phyloP scores from a whole-genome alignment of 1,284 basidiomycete species.

The Leccinum fallax region DNA sequence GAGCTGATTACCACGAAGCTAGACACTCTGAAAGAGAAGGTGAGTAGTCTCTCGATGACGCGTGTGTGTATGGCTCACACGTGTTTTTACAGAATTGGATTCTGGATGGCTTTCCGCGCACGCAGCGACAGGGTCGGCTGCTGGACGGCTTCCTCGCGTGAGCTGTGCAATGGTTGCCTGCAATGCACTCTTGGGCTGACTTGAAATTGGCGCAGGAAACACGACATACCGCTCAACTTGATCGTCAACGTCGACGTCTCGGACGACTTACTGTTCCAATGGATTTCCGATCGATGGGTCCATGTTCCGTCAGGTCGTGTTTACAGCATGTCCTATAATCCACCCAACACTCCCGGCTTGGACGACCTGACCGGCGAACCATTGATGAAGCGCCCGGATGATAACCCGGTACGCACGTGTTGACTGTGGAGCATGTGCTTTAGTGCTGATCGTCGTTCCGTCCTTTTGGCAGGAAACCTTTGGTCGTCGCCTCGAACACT shows the following conservation, averaged over 20 bases:
- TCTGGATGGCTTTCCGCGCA: constrained; percentile 95
- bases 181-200: not conserved
- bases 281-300: constrained; percentile 92
- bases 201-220: constrained; percentile 43
- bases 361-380: constrained; percentile 96
- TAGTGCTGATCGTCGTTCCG: constrained; percentile 7
- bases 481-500: constrained; percentile 75
- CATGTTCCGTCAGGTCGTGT: constrained; percentile 90
- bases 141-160: constrained; percentile 75
- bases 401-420: constrained; percentile 72
- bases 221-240: constrained; percentile 70
- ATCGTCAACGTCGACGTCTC: constrained; percentile 91
- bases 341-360: constrained; percentile 79
- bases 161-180: constrained; percentile 21
- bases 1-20: constrained; percentile 73
- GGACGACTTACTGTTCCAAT: constrained; percentile 83
- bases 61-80: constrained; percentile 9
- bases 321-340: constrained; percentile 91
- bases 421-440: not conserved
- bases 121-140: constrained; percentile 83
- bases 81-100: constrained; percentile 73
- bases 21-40: constrained; percentile 63
- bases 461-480: constrained; percentile 71
- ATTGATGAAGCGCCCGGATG: constrained; percentile 86
- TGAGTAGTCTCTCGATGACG: constrained; percentile 25